Conservation (phyloP, 345 rosid species). For the Xanthoceras sorbifolium region DNA sequence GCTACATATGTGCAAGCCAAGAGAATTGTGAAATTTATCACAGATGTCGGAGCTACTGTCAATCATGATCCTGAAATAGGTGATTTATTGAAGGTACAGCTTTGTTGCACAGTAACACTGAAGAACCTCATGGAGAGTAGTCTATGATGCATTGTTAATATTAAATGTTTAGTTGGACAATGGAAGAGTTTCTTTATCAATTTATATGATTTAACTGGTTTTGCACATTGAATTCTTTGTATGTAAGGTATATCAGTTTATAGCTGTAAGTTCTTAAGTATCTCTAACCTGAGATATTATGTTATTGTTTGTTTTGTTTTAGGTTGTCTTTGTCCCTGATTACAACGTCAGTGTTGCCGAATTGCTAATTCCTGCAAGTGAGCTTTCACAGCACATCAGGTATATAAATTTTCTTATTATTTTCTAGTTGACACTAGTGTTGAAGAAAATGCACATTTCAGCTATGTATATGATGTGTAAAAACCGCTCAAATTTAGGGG, state of each 20-base stretch:
- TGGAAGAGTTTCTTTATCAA: background rate
- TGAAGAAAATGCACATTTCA: background rate
- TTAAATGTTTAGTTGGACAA: background rate
- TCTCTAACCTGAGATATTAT: background rate
- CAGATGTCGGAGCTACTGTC: slow-evolving; percentile 66
- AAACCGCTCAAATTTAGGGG: background rate
- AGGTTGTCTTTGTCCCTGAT: slow-evolving; percentile 81
- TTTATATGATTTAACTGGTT: background rate
- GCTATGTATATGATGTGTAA: background rate
- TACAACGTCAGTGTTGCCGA: slow-evolving; percentile 89
- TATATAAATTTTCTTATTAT: slow-evolving; percentile 26
- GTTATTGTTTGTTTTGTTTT: slow-evolving; percentile 15
- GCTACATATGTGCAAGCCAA: slow-evolving; percentile 82
- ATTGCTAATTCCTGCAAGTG: slow-evolving; percentile 82
- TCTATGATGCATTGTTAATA: background rate
- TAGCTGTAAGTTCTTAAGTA: background rate
- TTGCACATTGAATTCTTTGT: background rate
- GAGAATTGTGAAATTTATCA: slow-evolving; percentile 74
- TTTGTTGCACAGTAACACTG: slow-evolving; percentile 10
- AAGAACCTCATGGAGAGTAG: background rate
- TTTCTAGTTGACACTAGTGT: background rate
- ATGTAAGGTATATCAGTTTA: background rate
- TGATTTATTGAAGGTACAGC: slow-evolving; percentile 66
- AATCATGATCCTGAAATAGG: slow-evolving; percentile 77
- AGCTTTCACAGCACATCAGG: slow-evolving; percentile 89